Percentiles rank a stretch among this genome's conserved stretches.
phyloP scores from a whole-genome alignment of 73 alveolate genomes.

The Paramecium primaurelia region DNA sequence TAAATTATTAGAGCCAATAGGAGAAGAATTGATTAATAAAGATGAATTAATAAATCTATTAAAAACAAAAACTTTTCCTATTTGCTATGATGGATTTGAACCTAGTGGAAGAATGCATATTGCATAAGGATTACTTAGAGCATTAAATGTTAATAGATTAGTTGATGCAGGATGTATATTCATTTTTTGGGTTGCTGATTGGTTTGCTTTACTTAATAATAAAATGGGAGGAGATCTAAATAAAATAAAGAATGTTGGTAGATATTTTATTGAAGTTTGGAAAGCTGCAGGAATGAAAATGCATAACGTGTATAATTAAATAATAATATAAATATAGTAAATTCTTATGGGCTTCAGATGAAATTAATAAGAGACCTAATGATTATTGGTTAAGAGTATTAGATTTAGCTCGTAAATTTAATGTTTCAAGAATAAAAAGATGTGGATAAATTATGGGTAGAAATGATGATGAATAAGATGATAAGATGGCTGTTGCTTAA shows the following conservation, averaged over 20 bases:
- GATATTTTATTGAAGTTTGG: constrained; percentile 99
- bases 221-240: constrained; percentile 95
- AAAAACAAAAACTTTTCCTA: constrained; percentile 81
- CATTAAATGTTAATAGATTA: constrained; percentile 97
- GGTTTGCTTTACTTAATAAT: constrained; percentile 99
- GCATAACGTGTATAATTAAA: constrained; percentile 63
- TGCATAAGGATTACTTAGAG: constrained; percentile 98
- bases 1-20: constrained; percentile 75
- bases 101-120: constrained; percentile 99
- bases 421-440: constrained; percentile 86
- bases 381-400: constrained; percentile 98
- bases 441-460: constrained; percentile 99
- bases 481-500: constrained; percentile 65
- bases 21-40: constrained; percentile 85
- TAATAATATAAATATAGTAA: background rate
- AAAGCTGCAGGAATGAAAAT: constrained; percentile 99
- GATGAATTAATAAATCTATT: constrained; percentile 80
- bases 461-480: constrained; percentile 80
- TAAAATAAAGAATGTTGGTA: constrained; percentile 88
- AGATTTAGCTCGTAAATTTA: constrained; percentile 94
- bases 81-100: constrained; percentile 99
- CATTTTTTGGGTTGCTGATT: constrained; percentile 99
- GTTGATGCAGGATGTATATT: constrained; percentile 99
- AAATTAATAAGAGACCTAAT: constrained; percentile 94
- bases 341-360: constrained; percentile 99